These are phyloP conservation scores for Ichthyophthirius multifiliis DNA, from an alignment of 169 alveolate genomes.

Conservation along the genomic window DNA sequence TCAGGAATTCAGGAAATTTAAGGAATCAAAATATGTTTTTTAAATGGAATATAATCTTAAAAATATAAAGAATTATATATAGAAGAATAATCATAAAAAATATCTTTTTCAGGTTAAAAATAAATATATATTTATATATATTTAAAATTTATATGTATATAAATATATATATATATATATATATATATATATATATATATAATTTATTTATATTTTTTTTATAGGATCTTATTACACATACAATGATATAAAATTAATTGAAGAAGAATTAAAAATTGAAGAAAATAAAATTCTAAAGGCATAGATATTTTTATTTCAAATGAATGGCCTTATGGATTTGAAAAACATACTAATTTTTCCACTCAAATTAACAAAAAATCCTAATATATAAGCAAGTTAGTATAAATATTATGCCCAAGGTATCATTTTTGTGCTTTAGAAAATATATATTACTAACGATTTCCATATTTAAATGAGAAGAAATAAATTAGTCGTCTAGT, in stretches of 20 bases:
- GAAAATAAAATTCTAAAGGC: neutral
- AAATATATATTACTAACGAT: neutral
- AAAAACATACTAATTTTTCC: neutral
- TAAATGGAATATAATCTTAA: neutral
- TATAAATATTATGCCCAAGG: neutral
- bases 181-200: neutral
- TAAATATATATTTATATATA: too few species aligned
- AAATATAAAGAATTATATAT: neutral
- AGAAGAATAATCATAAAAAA: neutral
- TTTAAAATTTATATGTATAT: too few species aligned
- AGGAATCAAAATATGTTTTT: neutral
- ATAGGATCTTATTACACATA: constrained; percentile 1
- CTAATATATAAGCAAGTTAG: neutral
- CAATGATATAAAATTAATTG: neutral
- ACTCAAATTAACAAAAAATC: neutral
- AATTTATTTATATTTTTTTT: neutral
- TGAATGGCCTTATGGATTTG: constrained; percentile 23
- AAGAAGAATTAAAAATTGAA: neutral
- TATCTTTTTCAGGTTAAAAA: constrained; percentile 8
- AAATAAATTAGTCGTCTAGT: neutral
- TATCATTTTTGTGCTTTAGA: neutral
- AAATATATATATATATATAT: neutral
- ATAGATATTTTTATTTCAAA: neutral
- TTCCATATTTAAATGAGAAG: neutral
- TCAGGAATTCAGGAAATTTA: neutral